Percentiles rank a stretch among this genome's conserved stretches.
phyloP scores from a whole-genome alignment of 352 stramenopile genomes.

The Globisporangium takayamanum region DNA sequence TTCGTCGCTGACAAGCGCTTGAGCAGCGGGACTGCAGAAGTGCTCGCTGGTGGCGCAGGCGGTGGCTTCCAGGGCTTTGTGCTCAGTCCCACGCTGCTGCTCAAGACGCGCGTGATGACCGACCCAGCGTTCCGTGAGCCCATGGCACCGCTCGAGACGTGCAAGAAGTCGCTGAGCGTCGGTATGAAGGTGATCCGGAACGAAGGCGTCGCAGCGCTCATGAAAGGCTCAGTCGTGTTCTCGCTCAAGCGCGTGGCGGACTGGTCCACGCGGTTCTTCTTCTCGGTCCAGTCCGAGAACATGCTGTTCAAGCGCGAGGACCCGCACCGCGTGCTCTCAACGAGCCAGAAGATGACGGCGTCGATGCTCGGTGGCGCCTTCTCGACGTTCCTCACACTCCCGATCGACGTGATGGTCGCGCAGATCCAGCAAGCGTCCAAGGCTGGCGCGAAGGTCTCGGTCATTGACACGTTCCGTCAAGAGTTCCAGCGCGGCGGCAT shows the following conservation, averaged over 20 bases:
- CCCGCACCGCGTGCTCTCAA: conserved; percentile 53
- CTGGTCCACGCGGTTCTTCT: conserved; percentile 91
- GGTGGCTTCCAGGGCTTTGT: conserved; percentile 92
- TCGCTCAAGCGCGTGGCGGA: conserved; percentile 90
- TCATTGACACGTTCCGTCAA: conserved; percentile 61
- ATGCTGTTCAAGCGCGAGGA: conserved; percentile 67
- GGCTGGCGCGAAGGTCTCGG: conserved; percentile 73
- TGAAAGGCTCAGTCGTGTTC: conserved; percentile 91
- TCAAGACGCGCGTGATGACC: conserved; percentile 95
- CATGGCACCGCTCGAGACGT: conserved; percentile 86
- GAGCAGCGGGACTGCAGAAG: conserved; percentile 52
- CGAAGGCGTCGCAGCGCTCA: conserved; percentile 82
- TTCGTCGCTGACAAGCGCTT: conserved; percentile 53
- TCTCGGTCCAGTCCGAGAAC: conserved; percentile 83
- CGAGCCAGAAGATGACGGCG: conserved; percentile 65
- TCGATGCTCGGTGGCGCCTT: conserved; percentile 81
- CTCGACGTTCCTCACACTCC: conserved; percentile 80
- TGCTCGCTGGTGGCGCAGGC: conserved; percentile 84
- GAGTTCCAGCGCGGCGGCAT: conserved; percentile 74
- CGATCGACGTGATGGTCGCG: conserved; percentile 91
- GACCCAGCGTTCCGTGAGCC: conserved; percentile 88
- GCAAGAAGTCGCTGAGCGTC: conserved; percentile 69
- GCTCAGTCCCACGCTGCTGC: conserved; percentile 87
- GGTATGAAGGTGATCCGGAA: conserved; percentile 88
- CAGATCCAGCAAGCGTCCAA: conserved; percentile 92